Conservation (phyloP, 1,139 yeast genomes). For the Wickerhamomyces sp. region DNA sequence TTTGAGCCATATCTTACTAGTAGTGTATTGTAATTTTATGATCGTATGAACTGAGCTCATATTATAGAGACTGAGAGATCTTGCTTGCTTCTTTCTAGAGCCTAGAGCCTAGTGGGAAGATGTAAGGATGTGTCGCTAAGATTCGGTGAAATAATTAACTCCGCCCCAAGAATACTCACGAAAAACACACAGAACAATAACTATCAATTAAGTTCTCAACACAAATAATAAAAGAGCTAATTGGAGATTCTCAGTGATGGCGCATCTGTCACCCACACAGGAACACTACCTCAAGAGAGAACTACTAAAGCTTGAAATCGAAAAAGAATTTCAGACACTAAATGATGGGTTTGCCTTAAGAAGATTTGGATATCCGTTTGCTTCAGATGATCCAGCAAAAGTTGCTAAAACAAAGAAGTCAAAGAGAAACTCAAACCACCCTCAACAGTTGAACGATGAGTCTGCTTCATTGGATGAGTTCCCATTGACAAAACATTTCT, state of each 20-base stretch:
- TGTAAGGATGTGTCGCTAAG: neutral
- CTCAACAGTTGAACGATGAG: neutral
- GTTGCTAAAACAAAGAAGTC: neutral
- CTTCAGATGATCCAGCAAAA: constrained; percentile 29
- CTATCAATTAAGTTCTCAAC: no score
- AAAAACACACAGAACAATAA: neutral
- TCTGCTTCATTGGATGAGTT: constrained; percentile 32
- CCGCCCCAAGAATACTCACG: neutral
- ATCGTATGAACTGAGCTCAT: no score
- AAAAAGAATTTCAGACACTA: constrained; percentile 55
- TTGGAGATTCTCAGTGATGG: neutral
- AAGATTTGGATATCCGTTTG: constrained; percentile 72
- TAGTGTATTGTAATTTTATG: no score
- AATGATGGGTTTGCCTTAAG: constrained; percentile 58
- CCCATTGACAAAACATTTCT: constrained; percentile 67
- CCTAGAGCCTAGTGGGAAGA: neutral
- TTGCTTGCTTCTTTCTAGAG: no score
- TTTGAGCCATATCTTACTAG: no score
- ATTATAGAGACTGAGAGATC: no score
- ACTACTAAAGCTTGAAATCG: constrained; percentile 57
- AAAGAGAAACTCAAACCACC: neutral
- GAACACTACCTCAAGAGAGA: constrained; percentile 87
- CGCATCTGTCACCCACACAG: constrained; percentile 47
- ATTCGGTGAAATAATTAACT: no score
- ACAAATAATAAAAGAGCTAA: no score